These are phyloP conservation scores for Boletus sensibilis DNA, from an alignment of 768 basidiomycete species.

Conservation along the genomic window DNA sequence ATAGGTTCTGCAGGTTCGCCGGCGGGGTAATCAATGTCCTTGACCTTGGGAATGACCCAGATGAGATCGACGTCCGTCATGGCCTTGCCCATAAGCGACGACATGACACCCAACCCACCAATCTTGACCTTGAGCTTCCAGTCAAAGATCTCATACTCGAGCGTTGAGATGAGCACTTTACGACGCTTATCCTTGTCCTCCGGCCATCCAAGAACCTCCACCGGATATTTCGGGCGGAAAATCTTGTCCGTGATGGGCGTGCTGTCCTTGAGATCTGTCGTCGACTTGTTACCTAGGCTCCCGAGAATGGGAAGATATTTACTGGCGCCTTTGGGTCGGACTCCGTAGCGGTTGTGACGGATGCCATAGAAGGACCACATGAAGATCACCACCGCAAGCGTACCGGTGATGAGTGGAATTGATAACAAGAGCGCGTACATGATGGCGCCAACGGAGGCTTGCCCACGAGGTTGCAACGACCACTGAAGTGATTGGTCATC, in stretches of 20 bases:
- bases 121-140: slow-evolving; percentile 99
- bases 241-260: slow-evolving; percentile 68
- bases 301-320: slow-evolving; percentile 91
- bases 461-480: slow-evolving; percentile 78
- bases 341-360: slow-evolving; percentile 90
- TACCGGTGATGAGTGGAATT: slow-evolving; percentile 84
- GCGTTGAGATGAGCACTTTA: slow-evolving; percentile 86
- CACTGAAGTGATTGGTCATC: slow-evolving; percentile 77
- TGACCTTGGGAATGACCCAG: slow-evolving; percentile 94
- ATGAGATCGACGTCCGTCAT: slow-evolving; percentile 96
- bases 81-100: slow-evolving; percentile 94
- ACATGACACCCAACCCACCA: slow-evolving; percentile 97
- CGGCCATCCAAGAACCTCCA: slow-evolving; percentile 94
- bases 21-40: slow-evolving; percentile 88
- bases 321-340: slow-evolving; percentile 64
- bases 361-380: slow-evolving; percentile 97
- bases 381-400: slow-evolving; percentile 80
- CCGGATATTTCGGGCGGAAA: slow-evolving; percentile 56
- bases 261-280: slow-evolving; percentile 65
- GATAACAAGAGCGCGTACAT: slow-evolving; percentile 82
- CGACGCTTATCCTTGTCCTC: slow-evolving; percentile 89
- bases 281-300: slow-evolving; percentile 59
- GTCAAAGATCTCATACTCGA: slow-evolving; percentile 96
- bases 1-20: slow-evolving; percentile 93
- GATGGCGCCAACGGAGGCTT: slow-evolving; percentile 76